Base-by-base conservation (phyloP, 495 filamentous ascomycete species). In the Daldinia concentrica region DNA sequence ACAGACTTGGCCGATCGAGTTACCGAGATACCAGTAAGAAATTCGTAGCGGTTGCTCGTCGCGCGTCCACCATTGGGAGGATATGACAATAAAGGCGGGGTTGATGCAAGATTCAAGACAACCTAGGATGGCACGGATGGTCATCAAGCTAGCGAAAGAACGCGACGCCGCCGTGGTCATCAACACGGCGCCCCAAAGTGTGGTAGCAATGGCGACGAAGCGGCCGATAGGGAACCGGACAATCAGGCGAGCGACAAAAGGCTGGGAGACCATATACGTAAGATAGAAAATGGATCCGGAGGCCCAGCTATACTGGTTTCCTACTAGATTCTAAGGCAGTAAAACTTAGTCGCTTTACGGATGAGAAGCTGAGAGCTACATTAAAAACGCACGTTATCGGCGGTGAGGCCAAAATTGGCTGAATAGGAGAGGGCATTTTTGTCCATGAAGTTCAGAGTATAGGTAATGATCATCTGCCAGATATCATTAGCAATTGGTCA, bases 201-300 rank as follows among this genome's bases (percentile, higher is more conserved):
- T 77, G 19, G 85, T 82, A 48, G 71, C 75, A 58, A 80, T 73
- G 14, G 82, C 79, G 30, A 82, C 62, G 60, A 86, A 86, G 59
- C 87, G 87, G 27, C 83, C 88, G 51, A 90, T 81, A 1, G 88
- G 88, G n/a, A 90, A 81, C 4, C 83, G 77, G 64, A 89, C 87
- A 19, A 90, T 85, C 30, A 90, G 82, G 63, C 84, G 83, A 58
- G 84, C 87, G 26, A 86, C 87, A 0, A 87, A 83, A 54, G 86
- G 88, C 72, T 89, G 87, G 73, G 67, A 83, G 1, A 74, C 78
- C 54, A 89, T 74, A 17, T 87, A 86, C 26, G 80, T 83, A 68
- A 87, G 82, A 74, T 85, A 88, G 64, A 88, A 85, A 77, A 84
- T 83, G 15, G 69, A 72, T 5, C 64, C 83, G 0, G 81, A 83